phyloP scores from a whole-genome alignment of 116 monocot genomes.

The Trichopus zeylanicus region DNA sequence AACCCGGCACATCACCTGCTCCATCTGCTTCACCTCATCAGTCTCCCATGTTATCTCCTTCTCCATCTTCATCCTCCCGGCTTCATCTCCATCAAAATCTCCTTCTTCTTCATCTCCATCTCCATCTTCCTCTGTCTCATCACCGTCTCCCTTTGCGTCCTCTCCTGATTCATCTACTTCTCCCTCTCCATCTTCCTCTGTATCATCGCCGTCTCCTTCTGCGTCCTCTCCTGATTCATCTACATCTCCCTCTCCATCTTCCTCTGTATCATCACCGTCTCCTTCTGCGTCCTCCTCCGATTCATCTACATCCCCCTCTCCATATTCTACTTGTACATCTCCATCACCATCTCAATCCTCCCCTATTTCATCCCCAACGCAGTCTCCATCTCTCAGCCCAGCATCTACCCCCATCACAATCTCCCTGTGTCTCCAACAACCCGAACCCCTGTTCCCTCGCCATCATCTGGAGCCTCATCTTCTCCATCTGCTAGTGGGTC shows the following conservation, averaged over 20 bases:
- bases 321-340: neutral
- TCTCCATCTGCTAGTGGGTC: neutral
- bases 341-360: slow-evolving; percentile 3
- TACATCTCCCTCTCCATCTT: neutral
- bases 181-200: no score
- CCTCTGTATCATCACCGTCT: slow-evolving; percentile 10
- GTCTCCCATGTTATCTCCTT: neutral
- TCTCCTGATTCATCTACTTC: slow-evolving; percentile 1
- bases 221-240: neutral
- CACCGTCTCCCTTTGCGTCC: neutral
- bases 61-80: neutral
- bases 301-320: neutral
- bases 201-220: slow-evolving; percentile 6
- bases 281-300: neutral
- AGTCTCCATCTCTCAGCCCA: neutral
- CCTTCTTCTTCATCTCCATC: slow-evolving; percentile 1
- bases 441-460: neutral
- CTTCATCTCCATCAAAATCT: neutral
- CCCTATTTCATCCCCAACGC: slow-evolving; percentile 1
- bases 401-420: neutral
- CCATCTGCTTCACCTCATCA: neutral
- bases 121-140: no score
- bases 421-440: slow-evolving; percentile 6
- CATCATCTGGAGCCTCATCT: neutral
- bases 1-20: slow-evolving; percentile 9